A percentile compares a stretch with the other conserved stretches of the same genome.
phyloP scores from a whole-genome alignment of 768 basidiomycete genomes.

The Lactifluus echinatus region DNA sequence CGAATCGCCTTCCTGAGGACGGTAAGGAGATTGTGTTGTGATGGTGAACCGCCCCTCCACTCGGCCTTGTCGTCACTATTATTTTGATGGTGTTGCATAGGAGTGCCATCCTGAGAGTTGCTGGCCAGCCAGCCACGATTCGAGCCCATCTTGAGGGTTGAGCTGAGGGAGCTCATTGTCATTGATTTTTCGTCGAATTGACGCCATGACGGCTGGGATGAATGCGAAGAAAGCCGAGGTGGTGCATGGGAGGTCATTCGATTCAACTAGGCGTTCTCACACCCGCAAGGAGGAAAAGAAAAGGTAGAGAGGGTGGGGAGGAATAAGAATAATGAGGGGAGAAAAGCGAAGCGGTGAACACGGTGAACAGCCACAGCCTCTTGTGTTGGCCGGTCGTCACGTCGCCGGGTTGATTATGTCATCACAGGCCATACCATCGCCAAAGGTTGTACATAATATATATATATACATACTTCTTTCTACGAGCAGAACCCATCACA shows the following conservation, averaged over 20 bases:
- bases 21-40: neutral
- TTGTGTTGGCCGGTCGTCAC: no score
- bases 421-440: no score
- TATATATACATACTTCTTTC: no score
- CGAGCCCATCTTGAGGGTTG: constrained; percentile 15
- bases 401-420: no score
- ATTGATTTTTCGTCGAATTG: constrained; percentile 17
- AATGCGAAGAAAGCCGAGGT: constrained; percentile 8
- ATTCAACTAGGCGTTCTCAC: neutral
- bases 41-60: neutral
- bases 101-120: neutral
- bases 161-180: constrained; percentile 13
- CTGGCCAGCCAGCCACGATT: constrained; percentile 17
- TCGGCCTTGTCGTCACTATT: neutral
- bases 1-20: constrained; percentile 6
- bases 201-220: constrained; percentile 11
- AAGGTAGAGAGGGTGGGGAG: neutral
- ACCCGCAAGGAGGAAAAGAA: neutral
- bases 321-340: no score
- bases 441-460: no score
- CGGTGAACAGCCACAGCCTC: no score
- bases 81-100: constrained; percentile 2
- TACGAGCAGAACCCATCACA: neutral
- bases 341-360: no score
- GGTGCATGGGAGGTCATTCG: constrained; percentile 10